phyloP scores from a whole-genome alignment of 257 asterid species.

The Jacaranda copaia region DNA sequence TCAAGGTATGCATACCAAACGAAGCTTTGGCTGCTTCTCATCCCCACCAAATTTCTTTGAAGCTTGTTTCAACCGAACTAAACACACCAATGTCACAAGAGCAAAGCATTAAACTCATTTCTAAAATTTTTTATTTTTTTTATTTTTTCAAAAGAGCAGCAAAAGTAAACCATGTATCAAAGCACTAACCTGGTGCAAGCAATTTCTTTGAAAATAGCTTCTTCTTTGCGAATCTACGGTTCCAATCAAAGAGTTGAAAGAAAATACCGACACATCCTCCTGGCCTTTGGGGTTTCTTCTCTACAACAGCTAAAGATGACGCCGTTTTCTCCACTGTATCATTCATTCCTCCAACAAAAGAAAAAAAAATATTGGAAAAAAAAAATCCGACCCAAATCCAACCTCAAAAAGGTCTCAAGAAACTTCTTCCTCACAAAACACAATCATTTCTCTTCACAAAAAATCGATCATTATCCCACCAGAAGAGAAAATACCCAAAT shows the following conservation, averaged over 20 bases:
- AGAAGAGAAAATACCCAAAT: conserved; percentile 26
- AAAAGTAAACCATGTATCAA: neutral
- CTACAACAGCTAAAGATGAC: conserved; percentile 69
- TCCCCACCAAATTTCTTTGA: conserved; percentile 81
- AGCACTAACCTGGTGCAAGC: conserved; percentile 78
- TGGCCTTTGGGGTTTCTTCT: conserved; percentile 76
- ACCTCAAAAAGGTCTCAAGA: conserved; percentile 34
- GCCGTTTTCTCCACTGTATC: conserved; percentile 59
- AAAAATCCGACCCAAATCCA: conserved; percentile 28
- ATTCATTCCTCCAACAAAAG: conserved; percentile 58
- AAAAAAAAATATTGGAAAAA: neutral
- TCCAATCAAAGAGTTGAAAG: conserved; percentile 93
- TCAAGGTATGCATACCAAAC: conserved; percentile 62
- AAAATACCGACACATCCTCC: conserved; percentile 95
- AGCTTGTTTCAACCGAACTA: conserved; percentile 75
- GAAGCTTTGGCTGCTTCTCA: conserved; percentile 84
- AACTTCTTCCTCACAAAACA: conserved; percentile 37
- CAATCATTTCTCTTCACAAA: conserved; percentile 38
- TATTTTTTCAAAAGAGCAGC: neutral
- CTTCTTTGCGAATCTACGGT: conserved; percentile 83
- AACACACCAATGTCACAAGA: conserved; percentile 39
- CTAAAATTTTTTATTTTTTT: conserved; percentile 14
- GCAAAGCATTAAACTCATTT: conserved; percentile 27
- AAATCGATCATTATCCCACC: conserved; percentile 26
- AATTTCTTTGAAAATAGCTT: conserved; percentile 81